Conservation (phyloP, 2,329 filamentous ascomycete species). For the Onygenales sp. region DNA sequence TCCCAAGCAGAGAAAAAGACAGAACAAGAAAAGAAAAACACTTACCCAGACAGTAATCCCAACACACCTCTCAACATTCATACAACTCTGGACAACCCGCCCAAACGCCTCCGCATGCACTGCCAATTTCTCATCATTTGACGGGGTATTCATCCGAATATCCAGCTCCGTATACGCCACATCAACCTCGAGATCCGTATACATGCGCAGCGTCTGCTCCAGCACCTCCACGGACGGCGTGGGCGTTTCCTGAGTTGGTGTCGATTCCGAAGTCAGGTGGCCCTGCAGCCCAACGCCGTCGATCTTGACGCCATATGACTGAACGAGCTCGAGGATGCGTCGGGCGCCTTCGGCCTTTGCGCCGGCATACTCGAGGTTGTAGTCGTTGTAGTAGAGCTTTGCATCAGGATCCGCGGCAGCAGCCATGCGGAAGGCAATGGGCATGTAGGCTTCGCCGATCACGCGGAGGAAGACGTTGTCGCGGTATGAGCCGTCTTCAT, state of each 20-base stretch:
- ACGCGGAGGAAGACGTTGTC: slow-evolving; percentile 31
- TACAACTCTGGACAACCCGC: slow-evolving; percentile 3
- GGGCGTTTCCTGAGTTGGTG: slow-evolving; percentile 22
- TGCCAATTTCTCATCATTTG: slow-evolving; percentile 8
- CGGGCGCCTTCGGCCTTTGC: slow-evolving; percentile 26
- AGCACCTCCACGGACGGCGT: background rate
- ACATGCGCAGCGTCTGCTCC: background rate
- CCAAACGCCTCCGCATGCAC: slow-evolving; percentile 10
- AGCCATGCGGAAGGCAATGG: slow-evolving; percentile 38
- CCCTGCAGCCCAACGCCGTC: slow-evolving; percentile 41
- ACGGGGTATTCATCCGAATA: slow-evolving; percentile 25
- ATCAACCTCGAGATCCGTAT: slow-evolving; percentile 24
- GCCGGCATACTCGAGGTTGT: slow-evolving; percentile 32
- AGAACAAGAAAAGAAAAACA: slow-evolving; percentile 6
- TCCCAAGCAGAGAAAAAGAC: background rate
- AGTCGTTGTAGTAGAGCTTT: slow-evolving; percentile 39
- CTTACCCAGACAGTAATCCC: slow-evolving; percentile 16
- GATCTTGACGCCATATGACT: slow-evolving; percentile 32
- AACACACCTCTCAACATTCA: slow-evolving; percentile 9
- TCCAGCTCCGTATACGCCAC: slow-evolving; percentile 31
- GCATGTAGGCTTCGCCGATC: slow-evolving; percentile 37
- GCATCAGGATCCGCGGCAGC: slow-evolving; percentile 49
- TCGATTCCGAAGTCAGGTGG: slow-evolving; percentile 36
- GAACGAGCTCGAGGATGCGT: slow-evolving; percentile 29
- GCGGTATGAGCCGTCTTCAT: slow-evolving; percentile 39